Base-by-base conservation (phyloP, 306 rosid genomes). In the Hippophae gyantsensis region DNA sequence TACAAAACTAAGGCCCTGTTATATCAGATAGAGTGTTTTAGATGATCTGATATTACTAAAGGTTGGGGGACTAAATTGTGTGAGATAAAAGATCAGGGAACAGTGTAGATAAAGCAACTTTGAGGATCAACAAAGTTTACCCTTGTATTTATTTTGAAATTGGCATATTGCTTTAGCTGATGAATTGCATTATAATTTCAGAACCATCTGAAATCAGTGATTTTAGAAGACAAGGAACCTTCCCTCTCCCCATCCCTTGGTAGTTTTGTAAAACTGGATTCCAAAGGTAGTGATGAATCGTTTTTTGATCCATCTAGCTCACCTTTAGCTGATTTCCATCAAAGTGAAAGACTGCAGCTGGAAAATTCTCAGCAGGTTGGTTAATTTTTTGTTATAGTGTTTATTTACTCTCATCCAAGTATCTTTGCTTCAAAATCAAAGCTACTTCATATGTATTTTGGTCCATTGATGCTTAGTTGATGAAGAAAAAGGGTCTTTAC, bases 251-350 rank as follows among this genome's bases (percentile, higher is more conserved):
- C 32, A n/a, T 79, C 53, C 47, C 67, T 58, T 52, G 76, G 56
- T 66, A 82, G 75, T 77, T 86, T 77, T 70, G 75, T 82, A 58
- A 72, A 64, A 61, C 79, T 93, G 82, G 81, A 78, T 61, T 70
- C 87, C 62, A 76, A 77, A 64, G 74, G 69, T 64, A 75, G 70
- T 57, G 69, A 60, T 46, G 83, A 62, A 75, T 69, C 72, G 53
- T 73, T 80, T 72, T 83, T 85, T 48, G 72, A 88, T 66, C 70
- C 74, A n/a, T 76, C 70, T 49, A 72, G 73, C 60, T 79, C 78
- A 38, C 94, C 99, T 45, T 70, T 88, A 71, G 62, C 84, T 67
- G 82, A 79, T 73, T 88, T 93, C 74, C 99, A 93, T 74, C 71
- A 58, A 72, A 69, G 56, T 63, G 99, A 93, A 80, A 81, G 94